Evolutionary conservation across 2,329 filamentous ascomycete genomes (phyloP).

Genomic region (Claviceps capensis): DNA sequence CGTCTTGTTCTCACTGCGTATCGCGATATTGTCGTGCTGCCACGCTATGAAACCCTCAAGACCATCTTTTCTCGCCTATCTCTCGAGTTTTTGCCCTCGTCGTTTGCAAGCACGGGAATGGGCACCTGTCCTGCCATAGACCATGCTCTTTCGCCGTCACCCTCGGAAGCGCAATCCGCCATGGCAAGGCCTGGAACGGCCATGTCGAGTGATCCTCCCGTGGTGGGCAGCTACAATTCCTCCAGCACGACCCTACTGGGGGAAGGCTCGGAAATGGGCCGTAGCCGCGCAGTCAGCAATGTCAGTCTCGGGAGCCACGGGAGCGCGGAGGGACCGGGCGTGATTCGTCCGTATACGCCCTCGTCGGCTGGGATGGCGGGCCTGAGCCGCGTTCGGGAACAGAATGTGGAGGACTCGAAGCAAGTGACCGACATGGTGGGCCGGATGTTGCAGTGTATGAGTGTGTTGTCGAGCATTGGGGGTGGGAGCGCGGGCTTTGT

Average conservation of each 20-base stretch:
- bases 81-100: constrained; percentile 57
- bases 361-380: constrained; percentile 19
- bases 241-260: constrained; percentile 70
- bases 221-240: constrained; percentile 63
- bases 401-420: constrained; percentile 54
- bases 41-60: constrained; percentile 78
- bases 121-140: constrained; percentile 36
- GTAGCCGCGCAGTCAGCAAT: constrained; percentile 76
- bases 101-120: constrained; percentile 36
- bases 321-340: constrained; percentile 23
- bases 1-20: constrained; percentile 78
- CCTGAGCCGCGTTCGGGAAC: constrained; percentile 35
- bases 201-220: constrained; percentile 56
- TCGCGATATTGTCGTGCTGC: constrained; percentile 77
- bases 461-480: constrained; percentile 67
- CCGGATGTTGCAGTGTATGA: constrained; percentile 91
- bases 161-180: constrained; percentile 32
- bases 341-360: constrained; percentile 38
- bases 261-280: constrained; percentile 40
- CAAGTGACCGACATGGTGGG: constrained; percentile 90
- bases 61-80: constrained; percentile 80
- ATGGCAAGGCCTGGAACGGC: constrained; percentile 55
- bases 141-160: constrained; percentile 36
- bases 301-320: constrained; percentile 51
- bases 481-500: constrained; percentile 20